phyloP scores from a whole-genome alignment of 2,329 filamentous ascomycete species.

The Daldinia eschscholtzii region DNA sequence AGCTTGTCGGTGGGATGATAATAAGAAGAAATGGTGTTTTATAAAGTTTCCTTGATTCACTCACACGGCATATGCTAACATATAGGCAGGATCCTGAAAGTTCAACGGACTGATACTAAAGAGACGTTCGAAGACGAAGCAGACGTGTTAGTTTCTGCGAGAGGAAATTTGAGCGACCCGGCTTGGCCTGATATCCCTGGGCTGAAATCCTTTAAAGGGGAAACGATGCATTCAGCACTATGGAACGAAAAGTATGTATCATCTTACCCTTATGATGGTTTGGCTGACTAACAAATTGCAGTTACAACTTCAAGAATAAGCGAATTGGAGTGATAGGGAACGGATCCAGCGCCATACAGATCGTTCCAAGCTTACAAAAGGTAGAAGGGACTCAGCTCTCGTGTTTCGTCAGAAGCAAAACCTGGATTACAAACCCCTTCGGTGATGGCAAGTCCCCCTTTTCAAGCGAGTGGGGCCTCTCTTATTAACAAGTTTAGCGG shows the following conservation, averaged over 20 bases:
- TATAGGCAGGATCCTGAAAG: constrained; percentile 51
- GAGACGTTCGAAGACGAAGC: constrained; percentile 56
- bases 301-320: constrained; percentile 63
- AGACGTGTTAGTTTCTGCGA: constrained; percentile 58
- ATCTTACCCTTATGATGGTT: background rate
- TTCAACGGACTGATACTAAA: constrained; percentile 54
- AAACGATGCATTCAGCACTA: constrained; percentile 60
- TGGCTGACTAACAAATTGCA: constrained; percentile 41
- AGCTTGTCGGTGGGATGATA: constrained; percentile 58
- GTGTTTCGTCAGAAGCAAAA: constrained; percentile 63
- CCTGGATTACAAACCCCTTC: constrained; percentile 64
- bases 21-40: constrained; percentile 55
- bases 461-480: background rate
- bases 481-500: constrained; percentile 40
- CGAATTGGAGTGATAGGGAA: constrained; percentile 65
- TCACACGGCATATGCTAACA: background rate
- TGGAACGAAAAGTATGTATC: constrained; percentile 58
- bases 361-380: constrained; percentile 63
- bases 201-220: constrained; percentile 57
- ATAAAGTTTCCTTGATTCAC: background rate
- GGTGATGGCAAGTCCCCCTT: constrained; percentile 53
- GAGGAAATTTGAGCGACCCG: constrained; percentile 59
- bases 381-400: constrained; percentile 57
- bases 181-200: constrained; percentile 60
- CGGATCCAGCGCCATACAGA: constrained; percentile 66